These are phyloP conservation scores for Boletus sensibilis DNA, from an alignment of 768 basidiomycete genomes.

Conservation along the genomic window DNA sequence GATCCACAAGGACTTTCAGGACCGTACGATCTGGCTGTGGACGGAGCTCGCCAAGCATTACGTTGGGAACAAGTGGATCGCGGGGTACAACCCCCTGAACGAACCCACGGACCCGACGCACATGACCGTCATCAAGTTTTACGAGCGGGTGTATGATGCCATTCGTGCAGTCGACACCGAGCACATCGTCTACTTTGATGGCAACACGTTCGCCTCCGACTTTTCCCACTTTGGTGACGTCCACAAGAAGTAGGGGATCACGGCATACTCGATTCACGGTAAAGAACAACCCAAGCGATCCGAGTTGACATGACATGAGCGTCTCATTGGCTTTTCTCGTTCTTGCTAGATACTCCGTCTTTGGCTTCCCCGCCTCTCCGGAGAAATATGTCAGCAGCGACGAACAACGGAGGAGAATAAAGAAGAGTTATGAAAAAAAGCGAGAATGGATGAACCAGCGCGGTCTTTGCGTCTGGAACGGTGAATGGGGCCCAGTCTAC, in stretches of 20 bases:
- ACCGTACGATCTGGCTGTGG: slow-evolving; percentile 78
- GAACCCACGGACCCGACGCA: slow-evolving; percentile 74
- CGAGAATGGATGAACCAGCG: slow-evolving; percentile 72
- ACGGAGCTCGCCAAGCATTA: slow-evolving; percentile 72
- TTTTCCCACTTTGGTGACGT: slow-evolving; percentile 70
- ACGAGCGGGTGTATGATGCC: slow-evolving; percentile 63
- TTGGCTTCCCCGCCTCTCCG: slow-evolving; percentile 64
- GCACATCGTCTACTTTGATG: slow-evolving; percentile 79
- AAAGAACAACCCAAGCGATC: not conserved
- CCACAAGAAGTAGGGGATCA: slow-evolving; percentile 64
- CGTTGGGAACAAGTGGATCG: slow-evolving; percentile 77
- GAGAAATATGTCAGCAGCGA: slow-evolving; percentile 54
- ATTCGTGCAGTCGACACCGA: slow-evolving; percentile 69
- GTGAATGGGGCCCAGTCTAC: slow-evolving; percentile 85
- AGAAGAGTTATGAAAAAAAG: slow-evolving; percentile 68
- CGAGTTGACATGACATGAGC: not conserved
- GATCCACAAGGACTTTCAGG: slow-evolving; percentile 84
- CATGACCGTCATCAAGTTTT: slow-evolving; percentile 61
- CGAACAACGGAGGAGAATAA: slow-evolving; percentile 51
- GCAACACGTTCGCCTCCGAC: slow-evolving; percentile 81
- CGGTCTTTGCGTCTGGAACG: slow-evolving; percentile 71
- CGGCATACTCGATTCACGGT: slow-evolving; percentile 78
- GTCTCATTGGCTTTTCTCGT: not conserved
- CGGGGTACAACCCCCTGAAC: slow-evolving; percentile 85
- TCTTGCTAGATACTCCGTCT: slow-evolving; percentile 36